These are phyloP conservation scores for Botrytis tulipae DNA, from an alignment of 2,329 filamentous ascomycete genomes.

Conservation along the genomic window DNA sequence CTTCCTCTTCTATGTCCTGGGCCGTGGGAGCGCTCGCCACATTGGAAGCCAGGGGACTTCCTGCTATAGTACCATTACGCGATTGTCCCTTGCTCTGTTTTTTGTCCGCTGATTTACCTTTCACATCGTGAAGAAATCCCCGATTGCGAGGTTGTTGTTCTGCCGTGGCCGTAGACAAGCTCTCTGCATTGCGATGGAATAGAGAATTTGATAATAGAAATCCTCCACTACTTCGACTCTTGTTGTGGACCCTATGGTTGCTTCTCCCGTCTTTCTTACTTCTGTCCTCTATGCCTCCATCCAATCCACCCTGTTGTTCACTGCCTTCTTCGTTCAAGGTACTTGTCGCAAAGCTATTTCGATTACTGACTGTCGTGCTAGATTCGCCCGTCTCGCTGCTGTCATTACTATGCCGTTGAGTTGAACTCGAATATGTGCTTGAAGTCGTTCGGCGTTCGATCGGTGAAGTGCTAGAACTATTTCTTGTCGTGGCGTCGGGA, in stretches of 20 bases:
- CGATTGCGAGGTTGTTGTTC: constrained; percentile 26
- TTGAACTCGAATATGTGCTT: constrained; percentile 29
- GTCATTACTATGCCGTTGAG: constrained; percentile 38
- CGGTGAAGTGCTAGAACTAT: constrained; percentile 31
- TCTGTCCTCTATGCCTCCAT: constrained; percentile 16
- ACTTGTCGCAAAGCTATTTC: constrained; percentile 28
- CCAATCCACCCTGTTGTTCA: constrained; percentile 17
- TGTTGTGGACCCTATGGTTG: constrained; percentile 33
- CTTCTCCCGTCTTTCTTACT: constrained; percentile 27
- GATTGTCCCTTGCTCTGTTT: constrained; percentile 31
- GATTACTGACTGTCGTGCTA: constrained; percentile 41
- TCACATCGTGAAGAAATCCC: constrained; percentile 29
- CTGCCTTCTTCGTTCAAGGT: constrained; percentile 16
- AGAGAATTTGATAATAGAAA: constrained; percentile 35
- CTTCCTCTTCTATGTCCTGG: constrained; percentile 8
- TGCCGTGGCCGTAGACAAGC: not conserved
- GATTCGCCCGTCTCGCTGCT: constrained; percentile 49
- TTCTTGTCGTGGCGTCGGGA: constrained; percentile 24
- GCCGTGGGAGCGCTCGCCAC: constrained; percentile 23
- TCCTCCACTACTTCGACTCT: constrained; percentile 34
- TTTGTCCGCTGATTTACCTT: constrained; percentile 34
- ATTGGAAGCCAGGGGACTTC: constrained; percentile 34
- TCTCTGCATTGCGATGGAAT: constrained; percentile 9
- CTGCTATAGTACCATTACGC: constrained; percentile 30
- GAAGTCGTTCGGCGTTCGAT: constrained; percentile 29